Evolutionary conservation across 768 basidiomycete species (phyloP).

Genomic region (Holtermannia corniformis): DNA sequence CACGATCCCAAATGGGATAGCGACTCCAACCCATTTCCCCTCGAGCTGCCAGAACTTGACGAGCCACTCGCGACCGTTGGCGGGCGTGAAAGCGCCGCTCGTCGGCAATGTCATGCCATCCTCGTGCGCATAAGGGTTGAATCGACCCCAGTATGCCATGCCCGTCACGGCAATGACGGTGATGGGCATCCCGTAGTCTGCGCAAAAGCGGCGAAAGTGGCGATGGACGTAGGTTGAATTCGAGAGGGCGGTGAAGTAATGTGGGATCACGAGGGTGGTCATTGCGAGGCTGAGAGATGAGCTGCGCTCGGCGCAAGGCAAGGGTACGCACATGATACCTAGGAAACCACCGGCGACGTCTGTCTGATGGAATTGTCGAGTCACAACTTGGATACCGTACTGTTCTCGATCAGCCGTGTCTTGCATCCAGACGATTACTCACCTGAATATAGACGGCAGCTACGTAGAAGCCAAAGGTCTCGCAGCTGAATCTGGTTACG

Average conservation of each 20-base stretch:
- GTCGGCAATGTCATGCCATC: slow-evolving; percentile 54
- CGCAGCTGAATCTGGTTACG: slow-evolving; percentile 81
- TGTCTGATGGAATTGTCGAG: slow-evolving; percentile 54
- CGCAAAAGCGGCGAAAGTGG: slow-evolving; percentile 62
- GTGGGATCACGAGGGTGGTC: slow-evolving; percentile 64
- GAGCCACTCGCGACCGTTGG: slow-evolving; percentile 64
- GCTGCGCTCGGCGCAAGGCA: neutral
- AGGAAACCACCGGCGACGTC: slow-evolving; percentile 28
- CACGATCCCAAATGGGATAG: slow-evolving; percentile 77
- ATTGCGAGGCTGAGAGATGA: slow-evolving; percentile 61
- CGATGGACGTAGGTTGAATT: slow-evolving; percentile 60
- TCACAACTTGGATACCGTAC: slow-evolving; percentile 76
- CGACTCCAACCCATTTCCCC: slow-evolving; percentile 78
- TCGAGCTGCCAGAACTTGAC: slow-evolving; percentile 82
- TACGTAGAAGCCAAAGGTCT: slow-evolving; percentile 88
- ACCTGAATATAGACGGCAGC: slow-evolving; percentile 51
- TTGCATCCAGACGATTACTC: neutral
- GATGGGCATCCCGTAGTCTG: slow-evolving; percentile 87
- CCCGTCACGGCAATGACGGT: slow-evolving; percentile 64
- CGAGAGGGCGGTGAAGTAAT: slow-evolving; percentile 62
- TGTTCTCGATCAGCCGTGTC: slow-evolving; percentile 46
- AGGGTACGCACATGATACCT: slow-evolving; percentile 32
- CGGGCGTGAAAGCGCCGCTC: slow-evolving; percentile 59
- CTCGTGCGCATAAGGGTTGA: slow-evolving; percentile 48
- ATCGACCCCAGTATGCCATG: slow-evolving; percentile 78